Percentiles rank a stretch among this genome's conserved stretches.
Evolutionary conservation across 192 early-diverging fungal species (phyloP).

Genomic region (Coemansia sp.): DNA sequence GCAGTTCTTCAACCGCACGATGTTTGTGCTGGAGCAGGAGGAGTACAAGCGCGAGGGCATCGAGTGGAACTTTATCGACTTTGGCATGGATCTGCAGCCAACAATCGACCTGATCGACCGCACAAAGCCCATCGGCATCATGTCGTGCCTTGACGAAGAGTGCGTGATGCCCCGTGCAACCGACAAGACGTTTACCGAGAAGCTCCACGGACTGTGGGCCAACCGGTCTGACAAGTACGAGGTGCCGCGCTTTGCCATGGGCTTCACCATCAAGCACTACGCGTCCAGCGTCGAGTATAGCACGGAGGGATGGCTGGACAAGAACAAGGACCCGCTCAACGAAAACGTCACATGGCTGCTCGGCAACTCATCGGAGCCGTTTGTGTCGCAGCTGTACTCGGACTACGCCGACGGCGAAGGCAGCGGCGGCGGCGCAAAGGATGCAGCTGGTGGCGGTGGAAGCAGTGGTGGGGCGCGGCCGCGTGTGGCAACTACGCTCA

Average conservation of each 20-base stretch:
- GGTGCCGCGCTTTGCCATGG: constrained; percentile 78
- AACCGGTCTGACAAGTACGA: constrained; percentile 87
- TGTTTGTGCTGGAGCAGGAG: constrained; percentile 98
- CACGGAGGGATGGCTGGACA: constrained; percentile 90
- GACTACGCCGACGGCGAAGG: constrained; percentile 67
- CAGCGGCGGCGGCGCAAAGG: constrained; percentile 9
- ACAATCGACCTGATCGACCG: constrained; percentile 99
- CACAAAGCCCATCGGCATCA: constrained; percentile 92
- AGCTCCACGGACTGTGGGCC: constrained; percentile 88
- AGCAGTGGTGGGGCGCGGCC: constrained; percentile 4
- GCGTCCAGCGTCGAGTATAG: constrained; percentile 95
- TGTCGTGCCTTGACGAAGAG: constrained; percentile 96
- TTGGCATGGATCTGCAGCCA: constrained; percentile 94
- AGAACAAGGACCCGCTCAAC: constrained; percentile 98
- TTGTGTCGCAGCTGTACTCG: constrained; percentile 76
- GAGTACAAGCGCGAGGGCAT: constrained; percentile 96
- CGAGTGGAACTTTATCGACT: constrained; percentile 98
- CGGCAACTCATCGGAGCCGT: constrained; percentile 77
- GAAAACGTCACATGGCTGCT: constrained; percentile 88
- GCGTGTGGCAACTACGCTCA: constrained; percentile 53
- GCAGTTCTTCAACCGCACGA: constrained; percentile 99
- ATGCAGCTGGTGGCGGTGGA: not conserved
- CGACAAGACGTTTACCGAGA: constrained; percentile 92
- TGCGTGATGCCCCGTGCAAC: constrained; percentile 96
- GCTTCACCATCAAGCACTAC: constrained; percentile 92